Evolutionary conservation across 257 asterid species (phyloP), one percentile per base, ranked within the genome.

Genomic region (Anisodus acutangulus): DNA sequence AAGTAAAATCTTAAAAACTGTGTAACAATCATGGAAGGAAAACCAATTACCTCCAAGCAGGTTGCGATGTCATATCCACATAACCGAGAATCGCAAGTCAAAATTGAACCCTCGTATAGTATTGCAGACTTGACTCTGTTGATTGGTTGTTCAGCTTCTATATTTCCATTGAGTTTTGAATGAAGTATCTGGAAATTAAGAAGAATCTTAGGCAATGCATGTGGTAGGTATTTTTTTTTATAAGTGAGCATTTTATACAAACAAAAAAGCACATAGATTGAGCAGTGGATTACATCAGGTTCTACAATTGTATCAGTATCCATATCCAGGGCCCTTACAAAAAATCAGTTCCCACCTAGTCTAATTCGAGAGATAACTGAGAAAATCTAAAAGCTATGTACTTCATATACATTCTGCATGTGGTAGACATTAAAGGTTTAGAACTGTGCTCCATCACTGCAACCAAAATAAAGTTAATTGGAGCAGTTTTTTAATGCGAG

Each of bases 21-120:
- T 31, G 49, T 78, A 78, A 53, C 64, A 55, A 78, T 63, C 59
- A 35, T 39, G 11, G 68, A 81, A 80, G 84, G 84, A 68, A 82
- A 54, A 80, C 71, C 43, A 51, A 57, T 82, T 90, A 94, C 99
- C 99, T 96, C 99, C 94, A 96, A 92, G 90, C 98, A 96, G 86
- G 99, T 92, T 83, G 91, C 98, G 85, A 96, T 94, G 89, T 94
- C 98, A 87, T 91, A 91, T 37, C 91, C 95, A 86, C 60, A 84
- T 89, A 96, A 84, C 53, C 91, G 93, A 68, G 97, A 91, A 87
- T 96, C 98, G 81, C 89, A 93, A 49, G 79, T 82, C 5, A 92
- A 89, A 88, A 96, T 92, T 58, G 98, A 93, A 68, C 98, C 99
- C 59, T 92, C 90, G 83, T 87, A 96, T 19, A 96, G 90, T 78